Evolutionary conservation across 2,329 filamentous ascomycete species (phyloP).

Genomic region (Fusarium sp.): DNA sequence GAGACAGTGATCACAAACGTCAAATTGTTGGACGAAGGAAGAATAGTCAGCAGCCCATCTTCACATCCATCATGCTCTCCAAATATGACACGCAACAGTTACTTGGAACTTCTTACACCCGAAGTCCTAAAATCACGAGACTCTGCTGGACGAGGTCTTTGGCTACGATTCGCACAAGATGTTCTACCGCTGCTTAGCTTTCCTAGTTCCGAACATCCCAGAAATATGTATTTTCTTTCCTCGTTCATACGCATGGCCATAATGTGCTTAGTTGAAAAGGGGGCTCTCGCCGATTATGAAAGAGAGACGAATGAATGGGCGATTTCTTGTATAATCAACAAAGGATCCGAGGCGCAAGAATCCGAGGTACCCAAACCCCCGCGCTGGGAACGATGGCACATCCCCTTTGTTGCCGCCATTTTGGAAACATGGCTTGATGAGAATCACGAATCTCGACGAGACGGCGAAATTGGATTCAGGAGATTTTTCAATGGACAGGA

Average conservation of each 20-base stretch:
- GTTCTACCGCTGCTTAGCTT: constrained; percentile 29
- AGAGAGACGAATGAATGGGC: constrained; percentile 31
- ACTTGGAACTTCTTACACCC: constrained; percentile 42
- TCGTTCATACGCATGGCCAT: constrained; percentile 31
- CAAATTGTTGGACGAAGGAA: constrained; percentile 1
- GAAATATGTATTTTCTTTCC: constrained; percentile 28
- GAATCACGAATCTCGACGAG: background rate
- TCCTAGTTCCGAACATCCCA: constrained; percentile 8
- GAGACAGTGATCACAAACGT: constrained; percentile 50
- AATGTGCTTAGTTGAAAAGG: constrained; percentile 22
- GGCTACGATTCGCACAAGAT: constrained; percentile 45
- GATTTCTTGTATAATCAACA: constrained; percentile 26
- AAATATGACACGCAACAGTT: constrained; percentile 20
- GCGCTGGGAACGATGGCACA: constrained; percentile 29
- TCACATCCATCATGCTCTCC: constrained; percentile 45
- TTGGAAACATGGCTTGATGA: background rate
- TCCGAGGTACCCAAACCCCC: background rate
- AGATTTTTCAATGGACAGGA: constrained; percentile 15
- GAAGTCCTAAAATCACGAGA: constrained; percentile 42
- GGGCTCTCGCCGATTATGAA: constrained; percentile 35
- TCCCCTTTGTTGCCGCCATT: constrained; percentile 23
- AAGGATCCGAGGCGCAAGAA: background rate
- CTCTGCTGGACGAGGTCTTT: constrained; percentile 33
- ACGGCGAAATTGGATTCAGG: background rate
- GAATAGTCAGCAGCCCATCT: constrained; percentile 8